Evolutionary conservation across 768 basidiomycete species (phyloP).

Genomic region (Tremella fuciformis): DNA sequence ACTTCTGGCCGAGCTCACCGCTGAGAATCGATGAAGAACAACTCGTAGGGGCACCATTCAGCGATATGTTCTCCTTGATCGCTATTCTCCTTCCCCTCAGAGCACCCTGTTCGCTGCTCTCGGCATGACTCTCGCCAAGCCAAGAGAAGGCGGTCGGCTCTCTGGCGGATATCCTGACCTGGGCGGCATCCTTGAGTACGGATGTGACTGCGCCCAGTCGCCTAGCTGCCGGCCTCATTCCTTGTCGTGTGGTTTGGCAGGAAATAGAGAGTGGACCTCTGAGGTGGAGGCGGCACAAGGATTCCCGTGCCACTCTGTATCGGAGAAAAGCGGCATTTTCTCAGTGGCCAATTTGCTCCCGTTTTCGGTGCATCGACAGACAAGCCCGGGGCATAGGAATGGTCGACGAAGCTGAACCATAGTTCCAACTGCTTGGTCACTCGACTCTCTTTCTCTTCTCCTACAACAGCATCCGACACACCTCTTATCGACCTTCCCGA

Average conservation of each 20-base stretch:
- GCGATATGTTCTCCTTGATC: conserved; percentile 86
- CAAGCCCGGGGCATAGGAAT: not conserved
- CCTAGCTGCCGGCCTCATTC: not conserved
- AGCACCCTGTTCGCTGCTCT: conserved; percentile 18
- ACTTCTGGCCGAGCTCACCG: conserved; percentile 53
- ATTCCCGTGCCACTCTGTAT: conserved; percentile 11
- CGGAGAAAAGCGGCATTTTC: conserved; percentile 20
- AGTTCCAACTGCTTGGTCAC: not conserved
- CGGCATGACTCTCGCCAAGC: conserved; percentile 18
- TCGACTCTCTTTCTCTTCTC: not conserved
- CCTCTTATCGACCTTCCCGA: not conserved
- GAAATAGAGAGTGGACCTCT: conserved; percentile 3
- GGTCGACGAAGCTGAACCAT: not conserved
- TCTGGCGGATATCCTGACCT: conserved; percentile 7
- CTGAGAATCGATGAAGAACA: conserved; percentile 75
- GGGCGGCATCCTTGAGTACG: no score
- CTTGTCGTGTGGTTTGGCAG: not conserved
- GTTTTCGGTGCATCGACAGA: no score
- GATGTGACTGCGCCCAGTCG: conserved; percentile 8
- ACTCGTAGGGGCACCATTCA: conserved; percentile 63
- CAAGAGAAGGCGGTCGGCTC: conserved; percentile 38
- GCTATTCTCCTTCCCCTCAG: conserved; percentile 55
- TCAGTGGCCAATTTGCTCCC: not conserved
- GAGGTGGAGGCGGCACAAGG: conserved; percentile 5
- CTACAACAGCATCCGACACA: conserved; percentile 3